Base-by-base conservation (phyloP, 129 eudicot species). In the Escallonia herrerae region DNA sequence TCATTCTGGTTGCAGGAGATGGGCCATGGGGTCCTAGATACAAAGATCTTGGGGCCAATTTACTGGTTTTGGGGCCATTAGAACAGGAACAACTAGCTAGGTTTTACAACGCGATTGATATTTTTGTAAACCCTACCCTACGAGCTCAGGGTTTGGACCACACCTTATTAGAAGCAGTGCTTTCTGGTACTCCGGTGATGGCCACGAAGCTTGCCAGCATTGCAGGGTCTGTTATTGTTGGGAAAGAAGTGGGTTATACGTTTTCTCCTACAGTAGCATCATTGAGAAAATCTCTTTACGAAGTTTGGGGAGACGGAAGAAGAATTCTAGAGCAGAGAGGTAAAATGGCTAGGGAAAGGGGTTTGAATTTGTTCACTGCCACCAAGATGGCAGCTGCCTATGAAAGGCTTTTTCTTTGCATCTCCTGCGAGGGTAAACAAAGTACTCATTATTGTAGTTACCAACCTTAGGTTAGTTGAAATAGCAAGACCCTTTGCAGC, bases 101-200 rank as follows among this genome's bases (percentile, higher is more conserved):
- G 46, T 88, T 88, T 56, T 88, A 88, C 43, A 88, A 88, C 43
- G 89, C 82, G 0, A 84, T 88, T 0, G 93, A 88, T 60, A 65
- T 85, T 7, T 85, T 84, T 46, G 84, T 88, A 5, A 82, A 84
- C 58, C 96, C 96, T 3, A 85, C 96, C 4, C 85, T 88, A 11
- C 86, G 89, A 6, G 96, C 96, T 57, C 96, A 88, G 43, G 96
- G 91, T 37, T 65, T 88, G 71, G 96, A 88, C 68, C 95, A 88
- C n/a, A 84, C 91, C 3, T 62, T 80, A 64, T 64, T 88, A 64
- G 95, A 88, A 73, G 89, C 95, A 4, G 71, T 84, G 64, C 82
- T 88, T 15, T 78, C 80, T 1, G 95, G 91, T 46, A 88, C 73
- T 71, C 89, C 96, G 3, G 66, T 88, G 14, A 80, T 88, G 84